Base-by-base conservation (phyloP, 2,329 filamentous ascomycete species). In the Xylariaceae sp. region DNA sequence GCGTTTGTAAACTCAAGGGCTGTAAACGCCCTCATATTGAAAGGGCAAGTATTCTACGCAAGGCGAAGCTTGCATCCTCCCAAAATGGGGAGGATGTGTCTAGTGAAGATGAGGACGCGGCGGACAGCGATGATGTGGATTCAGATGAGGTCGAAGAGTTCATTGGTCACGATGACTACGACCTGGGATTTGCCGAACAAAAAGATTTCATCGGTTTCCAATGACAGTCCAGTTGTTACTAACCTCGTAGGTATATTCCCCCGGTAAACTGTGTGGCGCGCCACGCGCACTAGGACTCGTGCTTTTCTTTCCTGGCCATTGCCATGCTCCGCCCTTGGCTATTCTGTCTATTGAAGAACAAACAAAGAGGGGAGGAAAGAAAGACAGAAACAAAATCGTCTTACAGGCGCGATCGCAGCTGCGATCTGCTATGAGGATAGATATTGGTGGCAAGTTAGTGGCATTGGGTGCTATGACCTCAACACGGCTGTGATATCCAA, bases 21-120 rank as follows among this genome's bases (percentile, higher is more conserved):
- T 97, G 92, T 77, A 88, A 87, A 69, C 80, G 96, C 51, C 87
- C 85, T 55, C 94, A 99, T 74, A 84, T 92, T 69, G 89, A 94
- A 74, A 85, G 89, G 72, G 91, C 91, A 68, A 91, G 88, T 76
- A 77, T 86, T 68, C 79, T 86, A 65, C 87, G 89, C 67, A 85
- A 86, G 70, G 80, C 82, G 70, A 77, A 65, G 66, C 73, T 61
- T 53, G 65, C 65, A 56, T 71, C 68, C 50, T 65, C 66, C 54
- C 78, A 80, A 42, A 77, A 81, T 58, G 78, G 79, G 68, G 85
- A 79, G 66, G 89, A 94, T 66, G 63, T 89, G 46, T 91, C 88
- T 53, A 92, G 88, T 75, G 87, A 91, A 65, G 88, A 90, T 59
- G 87, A 87, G 49, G 78, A 85, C 57, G 75, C 74, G 60, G 83